Base-by-base conservation (phyloP, 2,329 filamentous ascomycete species). In the Hysterium pulicare region DNA sequence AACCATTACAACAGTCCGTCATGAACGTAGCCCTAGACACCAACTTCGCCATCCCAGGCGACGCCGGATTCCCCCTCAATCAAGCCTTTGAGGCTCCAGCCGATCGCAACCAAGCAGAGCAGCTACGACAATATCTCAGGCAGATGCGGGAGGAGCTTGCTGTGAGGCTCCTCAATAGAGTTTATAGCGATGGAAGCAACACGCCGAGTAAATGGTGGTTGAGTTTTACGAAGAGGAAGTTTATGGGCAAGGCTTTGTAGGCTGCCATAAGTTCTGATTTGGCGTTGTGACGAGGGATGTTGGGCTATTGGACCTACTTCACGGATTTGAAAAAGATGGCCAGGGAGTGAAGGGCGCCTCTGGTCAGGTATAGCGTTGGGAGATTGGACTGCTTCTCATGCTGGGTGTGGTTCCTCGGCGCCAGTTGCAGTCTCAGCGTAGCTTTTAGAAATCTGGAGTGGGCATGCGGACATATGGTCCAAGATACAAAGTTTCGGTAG, bases 141-240 rank as follows among this genome's bases (percentile, higher is more conserved):
- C 93, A 98, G 72, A 87, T 96, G 58, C 81, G 93, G 58, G 91
- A 97, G 70, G 93, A 97, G 73, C 74, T 97, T 49, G 90, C 90
- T 4, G 72, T 77, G 44, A 79, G 93, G 66, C 75, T 98, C 72
- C 72, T 96, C 64, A 86, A 86, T 40, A 81, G 90, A 56, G 84
- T 98, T 51, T 98, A 95, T 66, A 84, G 86, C 42, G 90, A 90
- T 52, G 79, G 72, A 55, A 78, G 59, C 21, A 65, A 68, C 69
- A 80, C 64, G 70, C 90, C 75, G 69, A 87, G 71, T 51, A 82
- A 83, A 44, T 97, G 91, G 88, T 98, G 93, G 93, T 72, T 98
- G 67, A 97, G 93, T 77, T 98, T 96, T 68, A 88, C 87, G 41
- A 97, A 97, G 83, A 84, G 93, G 73, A 96, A 96, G 82, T 98